Evolutionary conservation across 352 stramenopile genomes (phyloP).

Genomic region (Pythium rishiriense): DNA sequence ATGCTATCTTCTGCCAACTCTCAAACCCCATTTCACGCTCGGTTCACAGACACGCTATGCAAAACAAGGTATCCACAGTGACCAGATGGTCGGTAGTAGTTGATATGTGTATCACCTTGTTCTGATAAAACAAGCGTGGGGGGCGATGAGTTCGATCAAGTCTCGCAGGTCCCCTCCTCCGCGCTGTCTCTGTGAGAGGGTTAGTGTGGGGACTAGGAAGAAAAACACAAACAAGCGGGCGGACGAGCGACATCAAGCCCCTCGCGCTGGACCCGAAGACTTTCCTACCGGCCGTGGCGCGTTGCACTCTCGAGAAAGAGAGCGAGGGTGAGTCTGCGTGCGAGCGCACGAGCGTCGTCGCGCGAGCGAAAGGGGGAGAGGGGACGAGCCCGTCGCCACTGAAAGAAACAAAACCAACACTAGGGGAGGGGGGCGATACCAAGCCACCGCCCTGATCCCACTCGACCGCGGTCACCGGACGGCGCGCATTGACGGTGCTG

Average conservation of each 20-base stretch:
- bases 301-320: slow-evolving; percentile 10
- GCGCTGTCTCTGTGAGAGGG: slow-evolving; percentile 31
- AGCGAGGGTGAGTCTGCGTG: neutral
- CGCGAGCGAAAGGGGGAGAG: neutral
- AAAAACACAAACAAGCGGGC: slow-evolving; percentile 30
- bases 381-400: neutral
- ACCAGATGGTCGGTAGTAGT: neutral
- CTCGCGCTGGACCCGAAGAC: neutral
- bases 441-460: neutral
- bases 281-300: neutral
- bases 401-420: neutral
- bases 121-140: slow-evolving; percentile 12
- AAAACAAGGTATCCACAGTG: neutral
- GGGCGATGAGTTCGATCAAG: slow-evolving; percentile 26
- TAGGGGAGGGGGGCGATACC: neutral
- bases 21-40: slow-evolving; percentile 5
- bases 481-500: slow-evolving; percentile 3
- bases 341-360: neutral
- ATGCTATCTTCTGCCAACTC: slow-evolving; percentile 26
- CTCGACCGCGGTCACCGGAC: neutral
- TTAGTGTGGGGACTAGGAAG: slow-evolving; percentile 37
- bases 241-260: slow-evolving; percentile 16
- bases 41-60: neutral
- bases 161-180: slow-evolving; percentile 21
- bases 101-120: slow-evolving; percentile 11